phyloP scores from a whole-genome alignment of 805 yeast species.

The Kluyveromyces lactis region DNA sequence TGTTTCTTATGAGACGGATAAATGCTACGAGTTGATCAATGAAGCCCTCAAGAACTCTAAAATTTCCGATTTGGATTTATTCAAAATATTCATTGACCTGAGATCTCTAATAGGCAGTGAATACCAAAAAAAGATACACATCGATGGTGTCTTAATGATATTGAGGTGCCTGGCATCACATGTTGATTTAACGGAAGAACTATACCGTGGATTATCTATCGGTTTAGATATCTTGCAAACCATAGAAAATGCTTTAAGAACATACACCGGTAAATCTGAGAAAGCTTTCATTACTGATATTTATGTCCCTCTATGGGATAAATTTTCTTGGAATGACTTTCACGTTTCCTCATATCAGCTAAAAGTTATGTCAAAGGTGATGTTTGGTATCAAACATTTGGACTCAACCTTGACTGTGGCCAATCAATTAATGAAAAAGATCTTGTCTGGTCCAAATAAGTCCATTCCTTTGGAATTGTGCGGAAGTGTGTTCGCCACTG shows the following conservation, averaged over 20 bases:
- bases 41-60: conserved; percentile 12
- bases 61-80: conserved; percentile 22
- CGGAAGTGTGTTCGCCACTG: conserved; percentile 35
- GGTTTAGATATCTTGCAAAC: conserved; percentile 22
- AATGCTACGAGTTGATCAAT: conserved; percentile 22
- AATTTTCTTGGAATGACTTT: conserved; percentile 30
- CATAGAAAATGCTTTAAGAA: conserved; percentile 9
- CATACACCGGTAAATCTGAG: conserved; percentile 7
- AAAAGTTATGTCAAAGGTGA: conserved; percentile 22
- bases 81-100: conserved; percentile 30
- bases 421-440: conserved; percentile 37
- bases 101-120: conserved; percentile 24
- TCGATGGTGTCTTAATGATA: conserved; percentile 24
- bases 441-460: conserved; percentile 45
- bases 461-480: conserved; percentile 46
- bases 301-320: conserved; percentile 19
- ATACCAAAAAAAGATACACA: conserved; percentile 20
- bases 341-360: conserved; percentile 32
- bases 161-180: conserved; percentile 13
- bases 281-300: conserved; percentile 2
- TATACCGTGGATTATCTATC: conserved; percentile 22
- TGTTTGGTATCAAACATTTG: conserved; percentile 14
- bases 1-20: conserved; percentile 35
- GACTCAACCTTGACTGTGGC: conserved; percentile 26
- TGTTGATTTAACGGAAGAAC: conserved; percentile 13